Evolutionary conservation across 2,329 filamentous ascomycete genomes (phyloP).

Genomic region (Verticillium albo-atrum): DNA sequence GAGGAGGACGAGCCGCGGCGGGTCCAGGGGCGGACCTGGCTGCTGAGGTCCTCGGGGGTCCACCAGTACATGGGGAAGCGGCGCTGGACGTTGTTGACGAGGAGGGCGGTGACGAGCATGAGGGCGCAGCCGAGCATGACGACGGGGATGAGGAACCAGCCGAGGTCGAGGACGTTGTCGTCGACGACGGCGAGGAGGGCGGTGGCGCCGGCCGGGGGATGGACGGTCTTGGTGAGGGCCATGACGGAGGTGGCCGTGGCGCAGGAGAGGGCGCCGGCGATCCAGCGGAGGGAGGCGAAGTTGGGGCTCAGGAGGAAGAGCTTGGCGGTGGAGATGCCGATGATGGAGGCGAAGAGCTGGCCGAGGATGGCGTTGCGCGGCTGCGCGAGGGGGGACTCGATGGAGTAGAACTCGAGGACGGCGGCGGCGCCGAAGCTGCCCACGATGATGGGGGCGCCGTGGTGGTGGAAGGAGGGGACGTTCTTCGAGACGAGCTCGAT

Average conservation of each 20-base stretch:
- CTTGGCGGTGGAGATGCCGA: conserved; percentile 60
- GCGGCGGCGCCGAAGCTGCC: conserved; percentile 71
- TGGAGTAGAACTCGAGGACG: conserved; percentile 69
- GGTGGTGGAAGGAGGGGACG: conserved; percentile 47
- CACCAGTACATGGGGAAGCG: conserved; percentile 70
- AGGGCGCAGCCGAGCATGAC: conserved; percentile 55
- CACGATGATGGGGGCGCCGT: conserved; percentile 56
- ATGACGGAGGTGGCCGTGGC: conserved; percentile 60
- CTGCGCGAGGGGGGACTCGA: conserved; percentile 68
- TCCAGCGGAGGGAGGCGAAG: conserved; percentile 52
- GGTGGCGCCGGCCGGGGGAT: conserved; percentile 72
- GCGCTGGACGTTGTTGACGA: conserved; percentile 67
- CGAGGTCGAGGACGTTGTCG: conserved; percentile 46
- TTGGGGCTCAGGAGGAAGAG: conserved; percentile 51
- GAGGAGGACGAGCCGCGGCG: not conserved
- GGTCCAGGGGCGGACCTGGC: conserved; percentile 3
- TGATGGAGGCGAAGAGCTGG: conserved; percentile 58
- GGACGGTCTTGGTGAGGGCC: conserved; percentile 66
- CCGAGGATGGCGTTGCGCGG: conserved; percentile 65
- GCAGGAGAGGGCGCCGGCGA: conserved; percentile 62
- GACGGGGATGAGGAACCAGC: conserved; percentile 66
- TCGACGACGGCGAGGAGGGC: conserved; percentile 64
- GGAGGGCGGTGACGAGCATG: conserved; percentile 57
- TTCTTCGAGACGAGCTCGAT: conserved; percentile 53
- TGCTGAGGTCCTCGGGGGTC: conserved; percentile 36